phyloP scores from a whole-genome alignment of 2,329 filamentous ascomycete genomes.

The Verticillium dahliae region DNA sequence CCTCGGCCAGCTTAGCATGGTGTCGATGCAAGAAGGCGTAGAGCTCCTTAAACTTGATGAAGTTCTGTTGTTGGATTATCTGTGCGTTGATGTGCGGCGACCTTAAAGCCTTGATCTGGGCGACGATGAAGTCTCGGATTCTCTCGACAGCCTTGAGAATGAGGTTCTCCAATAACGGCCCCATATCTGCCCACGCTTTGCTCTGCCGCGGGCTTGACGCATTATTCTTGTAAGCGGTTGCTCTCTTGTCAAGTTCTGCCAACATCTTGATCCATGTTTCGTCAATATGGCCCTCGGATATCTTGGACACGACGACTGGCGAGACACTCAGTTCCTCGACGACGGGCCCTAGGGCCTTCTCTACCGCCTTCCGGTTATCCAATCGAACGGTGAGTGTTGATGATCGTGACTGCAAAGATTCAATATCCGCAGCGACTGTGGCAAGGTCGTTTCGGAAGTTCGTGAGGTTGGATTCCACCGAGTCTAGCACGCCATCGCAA shows the following conservation, averaged over 20 bases:
- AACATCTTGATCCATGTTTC: slow-evolving; percentile 81
- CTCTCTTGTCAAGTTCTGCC: slow-evolving; percentile 75
- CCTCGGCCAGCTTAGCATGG: slow-evolving; percentile 75
- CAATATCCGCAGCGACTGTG: slow-evolving; percentile 88
- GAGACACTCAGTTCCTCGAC: slow-evolving; percentile 90
- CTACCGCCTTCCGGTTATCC: slow-evolving; percentile 83
- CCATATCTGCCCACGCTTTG: slow-evolving; percentile 77
- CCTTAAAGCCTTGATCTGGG: slow-evolving; percentile 87
- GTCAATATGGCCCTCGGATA: slow-evolving; percentile 83
- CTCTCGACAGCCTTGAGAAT: slow-evolving; percentile 79
- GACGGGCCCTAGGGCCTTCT: slow-evolving; percentile 78
- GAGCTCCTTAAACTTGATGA: slow-evolving; percentile 81
- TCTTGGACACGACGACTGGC: slow-evolving; percentile 74
- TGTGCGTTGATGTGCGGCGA: slow-evolving; percentile 97
- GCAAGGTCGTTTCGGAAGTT: slow-evolving; percentile 93
- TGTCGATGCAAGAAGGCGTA: slow-evolving; percentile 79
- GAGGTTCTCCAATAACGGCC: slow-evolving; percentile 77
- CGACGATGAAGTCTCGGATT: slow-evolving; percentile 88
- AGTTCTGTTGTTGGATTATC: slow-evolving; percentile 89
- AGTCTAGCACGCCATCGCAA: slow-evolving; percentile 89
- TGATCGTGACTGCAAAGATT: slow-evolving; percentile 83
- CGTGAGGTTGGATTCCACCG: slow-evolving; percentile 85
- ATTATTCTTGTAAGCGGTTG: slow-evolving; percentile 63
- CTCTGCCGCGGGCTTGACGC: slow-evolving; percentile 53
- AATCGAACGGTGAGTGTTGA: slow-evolving; percentile 75